Evolutionary conservation across 2,329 filamentous ascomycete species (phyloP).

Genomic region (Colletotrichum liriopes): DNA sequence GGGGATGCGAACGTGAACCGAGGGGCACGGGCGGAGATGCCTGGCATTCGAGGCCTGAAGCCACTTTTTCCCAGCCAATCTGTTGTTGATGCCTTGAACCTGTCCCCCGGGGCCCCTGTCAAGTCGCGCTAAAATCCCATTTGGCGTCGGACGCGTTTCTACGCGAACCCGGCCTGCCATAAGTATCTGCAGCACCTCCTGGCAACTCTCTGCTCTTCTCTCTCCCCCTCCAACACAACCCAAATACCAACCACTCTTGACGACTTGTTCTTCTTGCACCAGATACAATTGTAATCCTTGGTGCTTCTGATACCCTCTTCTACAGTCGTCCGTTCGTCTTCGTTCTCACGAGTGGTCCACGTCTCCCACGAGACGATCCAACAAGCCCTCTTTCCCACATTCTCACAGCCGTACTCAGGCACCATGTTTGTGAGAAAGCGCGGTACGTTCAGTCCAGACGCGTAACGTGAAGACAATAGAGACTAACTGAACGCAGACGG

Average conservation of each 20-base stretch:
- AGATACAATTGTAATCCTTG: conserved; percentile 14
- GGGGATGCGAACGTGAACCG: conserved; percentile 42
- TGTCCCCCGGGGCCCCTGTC: conserved; percentile 18
- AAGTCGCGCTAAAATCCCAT: conserved; percentile 40
- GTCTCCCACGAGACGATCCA: neutral
- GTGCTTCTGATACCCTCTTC: conserved; percentile 35
- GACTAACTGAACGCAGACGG: conserved; percentile 75
- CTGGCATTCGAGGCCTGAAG: conserved; percentile 10
- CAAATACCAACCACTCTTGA: conserved; percentile 24
- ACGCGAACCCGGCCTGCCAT: conserved; percentile 40
- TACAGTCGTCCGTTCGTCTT: conserved; percentile 1
- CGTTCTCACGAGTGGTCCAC: conserved; percentile 9
- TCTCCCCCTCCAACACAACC: conserved; percentile 32
- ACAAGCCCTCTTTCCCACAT: neutral
- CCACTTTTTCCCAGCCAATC: conserved; percentile 22
- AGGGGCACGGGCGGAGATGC: conserved; percentile 40
- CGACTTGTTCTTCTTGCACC: conserved; percentile 7
- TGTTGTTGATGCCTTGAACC: conserved; percentile 44
- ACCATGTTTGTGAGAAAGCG: conserved; percentile 76
- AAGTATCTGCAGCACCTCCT: conserved; percentile 43
- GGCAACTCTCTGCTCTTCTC: conserved; percentile 6
- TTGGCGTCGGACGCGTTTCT: conserved; percentile 43
- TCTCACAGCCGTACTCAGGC: conserved; percentile 44
- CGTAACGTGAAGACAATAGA: neutral
- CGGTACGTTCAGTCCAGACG: conserved; percentile 61